phyloP scores from a whole-genome alignment of 495 filamentous ascomycete genomes.

The Hyaloscypha finlandica region DNA sequence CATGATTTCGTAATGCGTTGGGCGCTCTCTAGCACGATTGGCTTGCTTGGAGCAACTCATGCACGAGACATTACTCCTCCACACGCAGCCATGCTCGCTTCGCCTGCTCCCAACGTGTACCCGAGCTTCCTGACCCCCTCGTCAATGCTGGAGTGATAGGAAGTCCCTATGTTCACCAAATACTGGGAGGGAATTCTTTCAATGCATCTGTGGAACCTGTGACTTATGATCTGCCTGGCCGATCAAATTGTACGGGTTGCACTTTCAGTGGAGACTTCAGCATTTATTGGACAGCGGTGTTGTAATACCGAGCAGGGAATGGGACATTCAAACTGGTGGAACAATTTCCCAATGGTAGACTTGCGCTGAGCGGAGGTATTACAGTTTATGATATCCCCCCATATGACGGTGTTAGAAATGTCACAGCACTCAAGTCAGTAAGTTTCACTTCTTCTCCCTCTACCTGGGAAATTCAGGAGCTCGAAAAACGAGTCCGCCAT shows the following conservation, averaged over 20 bases:
- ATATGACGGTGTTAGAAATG: constrained; percentile 43
- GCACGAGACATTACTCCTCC: background rate
- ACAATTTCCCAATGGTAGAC: constrained; percentile 19
- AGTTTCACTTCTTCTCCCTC: constrained; percentile 17
- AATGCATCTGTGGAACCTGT: constrained; percentile 56
- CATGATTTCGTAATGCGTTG: background rate
- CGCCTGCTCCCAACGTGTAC: constrained; percentile 31
- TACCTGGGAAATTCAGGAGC: background rate
- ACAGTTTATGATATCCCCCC: constrained; percentile 49
- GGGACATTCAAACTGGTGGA: constrained; percentile 64
- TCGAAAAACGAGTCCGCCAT: background rate
- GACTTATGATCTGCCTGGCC: constrained; percentile 39
- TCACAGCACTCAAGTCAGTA: constrained; percentile 45
- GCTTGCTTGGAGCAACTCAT: background rate
- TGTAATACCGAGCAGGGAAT: constrained; percentile 64
- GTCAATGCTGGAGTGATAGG: constrained; percentile 49
- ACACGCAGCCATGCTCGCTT: constrained; percentile 18
- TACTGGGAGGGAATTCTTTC: constrained; percentile 68
- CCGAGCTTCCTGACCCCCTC: constrained; percentile 66
- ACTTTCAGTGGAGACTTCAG: constrained; percentile 60
- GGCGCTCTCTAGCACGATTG: background rate
- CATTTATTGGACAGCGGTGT: constrained; percentile 70
- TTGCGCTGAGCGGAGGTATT: constrained; percentile 41
- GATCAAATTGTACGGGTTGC: constrained; percentile 63
- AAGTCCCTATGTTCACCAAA: constrained; percentile 61